Base-by-base conservation (phyloP, 805 yeast genomes). In the Metschnikowia arizonensis region DNA sequence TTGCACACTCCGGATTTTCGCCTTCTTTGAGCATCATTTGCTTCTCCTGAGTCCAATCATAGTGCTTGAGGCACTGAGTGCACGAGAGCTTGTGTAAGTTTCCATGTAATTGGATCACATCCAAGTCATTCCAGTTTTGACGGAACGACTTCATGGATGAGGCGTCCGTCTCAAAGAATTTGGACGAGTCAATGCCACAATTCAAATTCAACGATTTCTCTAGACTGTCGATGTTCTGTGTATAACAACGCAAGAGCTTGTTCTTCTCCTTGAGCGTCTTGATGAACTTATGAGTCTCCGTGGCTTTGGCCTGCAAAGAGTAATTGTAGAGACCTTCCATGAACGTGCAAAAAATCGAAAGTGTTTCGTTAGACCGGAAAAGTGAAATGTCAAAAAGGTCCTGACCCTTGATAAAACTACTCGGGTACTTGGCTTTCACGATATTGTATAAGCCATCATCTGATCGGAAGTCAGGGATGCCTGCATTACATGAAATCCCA, bases 401-500 rank as follows among this genome's bases (percentile, higher is more conserved):
- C 58, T 88, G 87, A 4, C 98, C 98, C 55, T 82, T 83, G 34
- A 83, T 81, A 15, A 83, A 74, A 9, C 77, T 69, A 33, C 73
- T 74, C 1, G 90, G 85, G 54, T 78, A 76, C 50, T 77, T 78
- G 15, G 66, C 62, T 58, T 84, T 87, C 26, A 84, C 86, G 65
- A 81, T 61, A 48, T 84, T 81, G 66, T 91, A 90, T 8, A 90
- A 73, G 2, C 98, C 98, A 53, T 84, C 79, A 8, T 82, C 70
- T 3, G 95, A 85, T 45, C 98, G 74, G 62, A 90, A 90, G 61
- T 91, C 98, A 3, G 99, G 99, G 38, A 91, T 93, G 0, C 99
- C 98, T 1, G 98, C 97, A 60, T 86, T 88, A 61, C 97, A 88
- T 12, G 97, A 88, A 47, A 91, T 88, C 0, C 99, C 99, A 2